Percentiles rank a stretch among this genome's conserved stretches.
phyloP scores from a whole-genome alignment of 192 early-diverging fungal genomes.

The Linnemannia zychae region DNA sequence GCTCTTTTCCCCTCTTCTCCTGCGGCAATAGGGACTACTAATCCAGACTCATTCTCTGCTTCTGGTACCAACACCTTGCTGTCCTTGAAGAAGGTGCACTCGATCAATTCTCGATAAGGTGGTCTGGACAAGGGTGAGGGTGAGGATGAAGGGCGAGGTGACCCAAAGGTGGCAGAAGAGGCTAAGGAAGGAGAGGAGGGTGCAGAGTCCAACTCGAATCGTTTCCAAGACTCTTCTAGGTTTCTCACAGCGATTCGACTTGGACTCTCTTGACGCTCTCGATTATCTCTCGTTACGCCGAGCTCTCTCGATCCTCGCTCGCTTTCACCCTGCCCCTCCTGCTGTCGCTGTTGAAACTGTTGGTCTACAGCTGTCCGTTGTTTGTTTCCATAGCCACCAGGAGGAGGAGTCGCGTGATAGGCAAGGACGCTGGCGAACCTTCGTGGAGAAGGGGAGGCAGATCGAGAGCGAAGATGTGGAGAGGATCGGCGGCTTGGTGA shows the following conservation, averaged over 20 bases:
- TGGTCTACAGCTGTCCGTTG: neutral
- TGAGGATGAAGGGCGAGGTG: neutral
- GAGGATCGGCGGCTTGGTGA: slow-evolving; percentile 37
- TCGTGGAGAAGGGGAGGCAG: slow-evolving; percentile 40
- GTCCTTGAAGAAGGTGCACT: slow-evolving; percentile 29
- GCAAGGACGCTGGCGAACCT: slow-evolving; percentile 52
- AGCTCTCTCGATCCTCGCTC: neutral
- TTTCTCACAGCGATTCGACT: slow-evolving; percentile 36
- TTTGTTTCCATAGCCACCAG: neutral
- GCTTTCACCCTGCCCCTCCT: neutral
- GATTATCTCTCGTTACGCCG: neutral
- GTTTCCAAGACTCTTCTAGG: slow-evolving; percentile 38
- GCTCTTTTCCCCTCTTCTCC: neutral
- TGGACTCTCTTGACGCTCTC: slow-evolving; percentile 30
- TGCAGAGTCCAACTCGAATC: slow-evolving; percentile 34
- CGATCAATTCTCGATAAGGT: slow-evolving; percentile 40
- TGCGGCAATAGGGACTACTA: neutral
- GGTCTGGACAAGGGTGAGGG: slow-evolving; percentile 24
- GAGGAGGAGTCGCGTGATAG: slow-evolving; percentile 31
- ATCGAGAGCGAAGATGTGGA: slow-evolving; percentile 36
- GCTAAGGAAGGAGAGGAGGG: neutral
- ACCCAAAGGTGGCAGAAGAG: neutral
- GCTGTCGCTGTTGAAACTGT: slow-evolving; percentile 6
- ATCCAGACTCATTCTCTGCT: neutral
- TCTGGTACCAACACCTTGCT: neutral